A percentile compares a stretch with the other conserved stretches of the same genome.
phyloP scores from a whole-genome alignment of 2,329 filamentous ascomycete species.

The Aschersonia sp. region DNA sequence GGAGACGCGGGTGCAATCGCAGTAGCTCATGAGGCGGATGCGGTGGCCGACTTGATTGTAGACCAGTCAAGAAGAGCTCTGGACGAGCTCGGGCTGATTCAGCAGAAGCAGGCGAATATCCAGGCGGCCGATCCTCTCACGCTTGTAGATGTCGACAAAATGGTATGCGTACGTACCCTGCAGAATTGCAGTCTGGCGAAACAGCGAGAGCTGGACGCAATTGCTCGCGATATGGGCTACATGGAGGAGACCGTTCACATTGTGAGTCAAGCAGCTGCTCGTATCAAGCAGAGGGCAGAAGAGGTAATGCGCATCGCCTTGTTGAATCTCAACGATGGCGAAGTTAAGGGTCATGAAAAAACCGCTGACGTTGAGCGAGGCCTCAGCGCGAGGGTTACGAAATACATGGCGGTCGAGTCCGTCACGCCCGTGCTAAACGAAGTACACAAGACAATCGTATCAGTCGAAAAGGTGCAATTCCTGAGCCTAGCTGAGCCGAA shows the following conservation, averaged over 20 bases:
- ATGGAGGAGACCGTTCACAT: neutral
- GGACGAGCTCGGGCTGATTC: neutral
- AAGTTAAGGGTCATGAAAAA: neutral
- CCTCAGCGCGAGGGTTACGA: neutral
- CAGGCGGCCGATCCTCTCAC: neutral
- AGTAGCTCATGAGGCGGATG: neutral
- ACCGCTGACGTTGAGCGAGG: neutral
- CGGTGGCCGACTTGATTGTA: neutral
- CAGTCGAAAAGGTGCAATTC: neutral
- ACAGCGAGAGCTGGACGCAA: neutral
- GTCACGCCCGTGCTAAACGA: neutral
- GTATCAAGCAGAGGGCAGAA: neutral
- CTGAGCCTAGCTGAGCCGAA: neutral
- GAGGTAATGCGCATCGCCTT: neutral
- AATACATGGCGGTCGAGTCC: neutral
- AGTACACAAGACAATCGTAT: neutral
- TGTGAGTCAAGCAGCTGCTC: neutral
- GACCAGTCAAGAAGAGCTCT: neutral
- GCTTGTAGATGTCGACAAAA: neutral
- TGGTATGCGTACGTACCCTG: neutral
- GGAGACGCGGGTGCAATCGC: neutral
- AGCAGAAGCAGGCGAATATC: neutral
- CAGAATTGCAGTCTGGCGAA: neutral
- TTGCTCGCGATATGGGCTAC: neutral
- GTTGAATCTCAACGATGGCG: neutral